Evolutionary conservation across 176 grass and related monocot genomes (phyloP).

Genomic region (Themeda triandra): DNA sequence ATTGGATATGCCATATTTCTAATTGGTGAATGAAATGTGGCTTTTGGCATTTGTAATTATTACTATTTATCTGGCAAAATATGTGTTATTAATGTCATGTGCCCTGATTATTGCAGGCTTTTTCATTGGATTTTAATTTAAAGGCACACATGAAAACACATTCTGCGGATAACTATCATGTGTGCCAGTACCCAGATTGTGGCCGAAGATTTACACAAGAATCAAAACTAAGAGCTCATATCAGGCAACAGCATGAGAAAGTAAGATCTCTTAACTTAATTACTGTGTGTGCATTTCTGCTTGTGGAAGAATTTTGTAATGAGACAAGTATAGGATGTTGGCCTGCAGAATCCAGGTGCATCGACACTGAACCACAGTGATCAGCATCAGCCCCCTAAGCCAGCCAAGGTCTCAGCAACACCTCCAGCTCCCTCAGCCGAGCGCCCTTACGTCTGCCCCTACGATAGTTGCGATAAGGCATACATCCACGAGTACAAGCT

Average conservation of each 20-base stretch:
- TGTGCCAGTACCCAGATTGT: conserved; percentile 78
- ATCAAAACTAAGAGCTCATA: conserved; percentile 83
- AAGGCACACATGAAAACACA: conserved; percentile 92
- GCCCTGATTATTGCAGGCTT: conserved; percentile 63
- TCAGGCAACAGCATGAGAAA: conserved; percentile 83
- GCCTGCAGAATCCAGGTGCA: conserved; percentile 35
- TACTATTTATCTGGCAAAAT: not conserved
- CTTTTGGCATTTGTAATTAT: not conserved
- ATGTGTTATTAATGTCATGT: conserved; percentile 2
- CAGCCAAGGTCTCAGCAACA: conserved; percentile 33
- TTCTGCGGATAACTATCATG: conserved; percentile 88
- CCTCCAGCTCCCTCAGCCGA: conserved; percentile 59
- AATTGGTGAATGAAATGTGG: not conserved
- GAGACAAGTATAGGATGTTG: conserved; percentile 9
- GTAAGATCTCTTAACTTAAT: conserved; percentile 30
- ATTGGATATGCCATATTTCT: not conserved
- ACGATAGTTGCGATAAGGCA: conserved; percentile 78
- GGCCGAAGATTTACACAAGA: conserved; percentile 86
- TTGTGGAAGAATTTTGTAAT: not conserved
- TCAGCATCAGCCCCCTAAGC: conserved; percentile 44
- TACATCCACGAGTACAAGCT: conserved; percentile 99
- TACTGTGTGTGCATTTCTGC: not conserved
- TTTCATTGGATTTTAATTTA: conserved; percentile 98
- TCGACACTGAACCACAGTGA: conserved; percentile 42
- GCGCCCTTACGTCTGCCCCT: conserved; percentile 84